A percentile compares a stretch with the other conserved stretches of the same genome.
Conservation (phyloP, 2,329 filamentous ascomycete species). For the Penicillium psychrosexuale region DNA sequence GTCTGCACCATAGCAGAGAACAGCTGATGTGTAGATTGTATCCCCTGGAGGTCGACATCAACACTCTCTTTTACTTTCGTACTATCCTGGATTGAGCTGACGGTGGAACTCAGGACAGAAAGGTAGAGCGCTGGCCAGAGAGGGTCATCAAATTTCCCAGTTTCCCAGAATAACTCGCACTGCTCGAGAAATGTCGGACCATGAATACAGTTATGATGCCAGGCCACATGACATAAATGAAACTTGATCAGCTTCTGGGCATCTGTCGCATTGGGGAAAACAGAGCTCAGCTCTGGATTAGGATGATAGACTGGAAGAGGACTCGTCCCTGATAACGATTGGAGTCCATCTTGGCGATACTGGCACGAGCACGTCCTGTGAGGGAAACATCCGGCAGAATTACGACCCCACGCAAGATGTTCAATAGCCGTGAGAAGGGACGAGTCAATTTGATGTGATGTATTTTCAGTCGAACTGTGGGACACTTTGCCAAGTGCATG, state of each 20-base stretch:
- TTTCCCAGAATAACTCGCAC: slow-evolving; percentile 25
- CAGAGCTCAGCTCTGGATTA: slow-evolving; percentile 5
- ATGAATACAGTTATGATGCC: slow-evolving; percentile 28
- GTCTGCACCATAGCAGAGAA: slow-evolving; percentile 35
- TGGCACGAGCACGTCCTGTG: slow-evolving; percentile 32
- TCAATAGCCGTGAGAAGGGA: slow-evolving; percentile 36
- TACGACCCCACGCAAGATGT: slow-evolving; percentile 40
- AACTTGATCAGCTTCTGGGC: slow-evolving; percentile 25
- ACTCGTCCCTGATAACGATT: slow-evolving; percentile 12
- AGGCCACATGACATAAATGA: slow-evolving; percentile 22
- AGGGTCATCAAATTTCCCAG: slow-evolving; percentile 24
- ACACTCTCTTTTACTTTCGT: slow-evolving; percentile 15
- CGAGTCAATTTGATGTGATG: slow-evolving; percentile 20
- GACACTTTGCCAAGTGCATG: slow-evolving; percentile 2
- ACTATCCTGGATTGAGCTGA: slow-evolving; percentile 26
- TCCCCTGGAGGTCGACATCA: slow-evolving; percentile 17
- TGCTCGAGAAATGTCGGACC: slow-evolving; percentile 26
- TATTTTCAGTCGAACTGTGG: slow-evolving; percentile 4
- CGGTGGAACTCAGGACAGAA: slow-evolving; percentile 23
- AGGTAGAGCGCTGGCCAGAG: slow-evolving; percentile 27
- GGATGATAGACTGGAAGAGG: slow-evolving; percentile 12
- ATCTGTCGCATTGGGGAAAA: slow-evolving; percentile 10
- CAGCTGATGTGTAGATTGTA: slow-evolving; percentile 26
- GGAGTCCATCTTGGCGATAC: slow-evolving; percentile 20
- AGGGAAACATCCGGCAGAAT: slow-evolving; percentile 35